Evolutionary conservation across 108 stramenopile species (phyloP).

Genomic region (Conticribra weissflogii): DNA sequence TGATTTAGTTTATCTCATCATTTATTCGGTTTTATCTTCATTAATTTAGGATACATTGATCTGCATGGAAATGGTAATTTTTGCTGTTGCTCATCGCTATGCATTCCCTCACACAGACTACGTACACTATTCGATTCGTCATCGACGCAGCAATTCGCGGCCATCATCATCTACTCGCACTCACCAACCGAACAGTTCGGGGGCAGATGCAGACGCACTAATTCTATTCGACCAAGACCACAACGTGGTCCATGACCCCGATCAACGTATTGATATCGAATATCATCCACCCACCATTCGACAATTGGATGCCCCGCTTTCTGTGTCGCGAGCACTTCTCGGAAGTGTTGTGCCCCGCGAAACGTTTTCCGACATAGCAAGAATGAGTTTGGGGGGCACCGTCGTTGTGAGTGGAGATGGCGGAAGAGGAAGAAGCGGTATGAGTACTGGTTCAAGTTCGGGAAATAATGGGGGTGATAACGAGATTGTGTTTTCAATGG

Average conservation of each 20-base stretch:
- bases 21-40: slow-evolving; percentile 15
- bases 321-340: slow-evolving; percentile 37
- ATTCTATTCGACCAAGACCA: slow-evolving; percentile 49
- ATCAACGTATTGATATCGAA: slow-evolving; percentile 26
- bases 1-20: too few relatives aligned
- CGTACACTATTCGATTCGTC: slow-evolving; percentile 35
- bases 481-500: slow-evolving; percentile 43
- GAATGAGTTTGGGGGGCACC: slow-evolving; percentile 34
- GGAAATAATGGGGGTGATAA: neutral
- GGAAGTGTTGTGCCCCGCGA: slow-evolving; percentile 38
- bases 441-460: neutral
- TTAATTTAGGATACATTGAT: slow-evolving; percentile 37
- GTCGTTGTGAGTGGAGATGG: slow-evolving; percentile 27
- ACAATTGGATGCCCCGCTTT: slow-evolving; percentile 45
- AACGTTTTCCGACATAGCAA: slow-evolving; percentile 44
- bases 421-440: slow-evolving; percentile 15
- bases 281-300: slow-evolving; percentile 45
- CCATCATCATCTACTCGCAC: neutral
- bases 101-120: slow-evolving; percentile 64
- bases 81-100: slow-evolving; percentile 53
- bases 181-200: neutral
- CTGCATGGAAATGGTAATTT: slow-evolving; percentile 65
- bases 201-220: slow-evolving; percentile 17
- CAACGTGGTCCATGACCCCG: slow-evolving; percentile 33
- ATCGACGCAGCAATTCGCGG: slow-evolving; percentile 1